phyloP scores from a whole-genome alignment of 1,284 basidiomycete genomes.

The Calocybe gambosa region DNA sequence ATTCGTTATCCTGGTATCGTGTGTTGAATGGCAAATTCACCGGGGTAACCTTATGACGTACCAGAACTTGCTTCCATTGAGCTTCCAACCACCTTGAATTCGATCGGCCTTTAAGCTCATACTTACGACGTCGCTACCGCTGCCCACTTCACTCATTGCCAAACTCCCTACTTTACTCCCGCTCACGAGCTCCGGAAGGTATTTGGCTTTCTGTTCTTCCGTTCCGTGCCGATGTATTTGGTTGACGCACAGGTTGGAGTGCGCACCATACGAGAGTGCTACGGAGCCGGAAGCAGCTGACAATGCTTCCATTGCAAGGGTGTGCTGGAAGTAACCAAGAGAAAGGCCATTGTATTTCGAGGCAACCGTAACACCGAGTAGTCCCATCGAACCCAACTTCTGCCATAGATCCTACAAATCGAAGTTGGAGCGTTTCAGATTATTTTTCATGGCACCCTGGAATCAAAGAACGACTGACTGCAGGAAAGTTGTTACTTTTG shows the following conservation, averaged over 20 bases:
- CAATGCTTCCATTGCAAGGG: conserved; percentile 89
- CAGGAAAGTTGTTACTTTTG: conserved; percentile 73
- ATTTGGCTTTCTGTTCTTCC: conserved; percentile 79
- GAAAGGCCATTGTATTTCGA: conserved; percentile 75
- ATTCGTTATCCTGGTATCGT: conserved; percentile 80
- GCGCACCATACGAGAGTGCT: conserved; percentile 90
- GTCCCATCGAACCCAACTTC: conserved; percentile 83
- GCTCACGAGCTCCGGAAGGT: conserved; percentile 77
- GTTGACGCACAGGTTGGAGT: conserved; percentile 89
- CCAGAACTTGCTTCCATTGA: conserved; percentile 95
- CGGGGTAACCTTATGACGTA: conserved; percentile 26
- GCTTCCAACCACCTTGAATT: conserved; percentile 65
- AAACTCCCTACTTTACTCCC: conserved; percentile 86
- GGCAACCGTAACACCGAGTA: conserved; percentile 79
- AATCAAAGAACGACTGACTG: conserved; percentile 37
- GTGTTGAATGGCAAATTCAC: conserved; percentile 6
- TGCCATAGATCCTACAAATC: conserved; percentile 74
- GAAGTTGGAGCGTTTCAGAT: conserved; percentile 8
- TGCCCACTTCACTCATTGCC: conserved; percentile 91
- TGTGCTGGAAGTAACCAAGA: conserved; percentile 84
- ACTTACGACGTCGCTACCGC: conserved; percentile 89
- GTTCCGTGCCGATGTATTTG: conserved; percentile 89
- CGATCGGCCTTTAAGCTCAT: conserved; percentile 83
- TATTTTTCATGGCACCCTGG: conserved; percentile 1
- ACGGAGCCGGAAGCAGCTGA: conserved; percentile 87